Evolutionary conservation across 2,329 filamentous ascomycete species (phyloP).

Genomic region (Colletotrichum truncatum): DNA sequence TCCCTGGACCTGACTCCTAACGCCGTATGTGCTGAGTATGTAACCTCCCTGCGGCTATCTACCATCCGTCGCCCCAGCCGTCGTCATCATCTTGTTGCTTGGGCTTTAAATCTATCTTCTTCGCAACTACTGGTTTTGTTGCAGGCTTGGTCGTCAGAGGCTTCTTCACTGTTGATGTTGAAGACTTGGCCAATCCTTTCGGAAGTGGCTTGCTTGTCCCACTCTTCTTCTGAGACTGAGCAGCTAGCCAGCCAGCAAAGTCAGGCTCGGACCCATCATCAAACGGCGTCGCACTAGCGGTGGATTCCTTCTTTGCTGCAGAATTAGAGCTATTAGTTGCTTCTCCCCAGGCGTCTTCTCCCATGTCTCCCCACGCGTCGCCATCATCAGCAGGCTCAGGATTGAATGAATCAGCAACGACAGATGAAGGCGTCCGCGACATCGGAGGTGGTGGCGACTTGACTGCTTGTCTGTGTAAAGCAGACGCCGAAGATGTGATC

Average conservation of each 20-base stretch:
- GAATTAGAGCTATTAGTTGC: slow-evolving; percentile 34
- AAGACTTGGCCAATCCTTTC: slow-evolving; percentile 80
- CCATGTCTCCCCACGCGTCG: slow-evolving; percentile 81
- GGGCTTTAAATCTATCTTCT: slow-evolving; percentile 76
- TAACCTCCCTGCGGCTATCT: slow-evolving; percentile 17
- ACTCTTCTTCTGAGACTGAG: slow-evolving; percentile 81
- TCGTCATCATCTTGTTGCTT: slow-evolving; percentile 69
- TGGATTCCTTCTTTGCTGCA: slow-evolving; percentile 41
- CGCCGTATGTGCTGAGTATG: slow-evolving; percentile 24
- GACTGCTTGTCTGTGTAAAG: slow-evolving; percentile 68
- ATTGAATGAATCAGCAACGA: slow-evolving; percentile 60
- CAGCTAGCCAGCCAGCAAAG: slow-evolving; percentile 94
- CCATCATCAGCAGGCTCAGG: slow-evolving; percentile 68
- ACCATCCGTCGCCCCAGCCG: slow-evolving; percentile 75
- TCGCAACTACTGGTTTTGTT: slow-evolving; percentile 58
- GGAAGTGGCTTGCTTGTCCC: slow-evolving; percentile 72
- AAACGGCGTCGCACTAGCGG: slow-evolving; percentile 61
- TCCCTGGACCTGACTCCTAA: slow-evolving; percentile 15
- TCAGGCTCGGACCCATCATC: slow-evolving; percentile 91
- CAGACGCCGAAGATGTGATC: slow-evolving; percentile 62
- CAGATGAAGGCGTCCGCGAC: slow-evolving; percentile 59
- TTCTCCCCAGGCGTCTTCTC: slow-evolving; percentile 56
- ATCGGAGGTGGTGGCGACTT: slow-evolving; percentile 55
- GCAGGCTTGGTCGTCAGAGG: slow-evolving; percentile 43
- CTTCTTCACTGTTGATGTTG: slow-evolving; percentile 49